Base-by-base conservation (phyloP, 129 eudicot genomes). In the Gnaphalium uliginosum region DNA sequence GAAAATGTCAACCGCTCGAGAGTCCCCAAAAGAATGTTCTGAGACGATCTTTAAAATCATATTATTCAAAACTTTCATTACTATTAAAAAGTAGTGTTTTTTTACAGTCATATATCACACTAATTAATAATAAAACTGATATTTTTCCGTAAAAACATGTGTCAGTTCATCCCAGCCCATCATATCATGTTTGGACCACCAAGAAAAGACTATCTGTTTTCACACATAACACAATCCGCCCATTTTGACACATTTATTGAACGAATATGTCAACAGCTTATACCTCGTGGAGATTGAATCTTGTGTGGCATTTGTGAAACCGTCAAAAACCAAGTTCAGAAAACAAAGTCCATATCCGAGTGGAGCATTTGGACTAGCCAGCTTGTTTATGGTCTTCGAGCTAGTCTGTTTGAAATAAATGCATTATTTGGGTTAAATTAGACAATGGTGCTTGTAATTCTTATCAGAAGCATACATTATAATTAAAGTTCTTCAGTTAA, bases 261-360 rank as follows among this genome's bases (percentile, higher is more conserved):
- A 5, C n/a, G n/a, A n/a, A n/a, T n/a, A n/a, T n/a, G n/a, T n/a
- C n/a, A n/a, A n/a, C n/a, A n/a, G n/a, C n/a, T n/a, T n/a, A 35
- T 87, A 95, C 99, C 99, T 95, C 77, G 88, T 81, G 8, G 92
- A 76, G 41, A 95, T 87, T 65, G 97, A 91, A 87, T 91, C 99
- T 85, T 95, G 99, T 14, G 99, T 95, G 17, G 97, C 99, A 76
- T 95, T 95, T 75, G 99, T 95, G 85, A 95, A 95, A 50, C 99
- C 99, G 79, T 95, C 99, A 71, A 95, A 95, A 24, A 95, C 97
- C 76, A 95, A 92, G 84, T 95, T 95, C 70, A 95, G 81, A 70
- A 91, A 89, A 78, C 99, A 95, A 35, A 95, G 89, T 37, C 94
- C 94, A 76, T 95, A 95, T 78, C 99, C 99, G 25, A 95, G 92